phyloP scores from a whole-genome alignment of 805 yeast genomes.

The Candida namnaoensis region DNA sequence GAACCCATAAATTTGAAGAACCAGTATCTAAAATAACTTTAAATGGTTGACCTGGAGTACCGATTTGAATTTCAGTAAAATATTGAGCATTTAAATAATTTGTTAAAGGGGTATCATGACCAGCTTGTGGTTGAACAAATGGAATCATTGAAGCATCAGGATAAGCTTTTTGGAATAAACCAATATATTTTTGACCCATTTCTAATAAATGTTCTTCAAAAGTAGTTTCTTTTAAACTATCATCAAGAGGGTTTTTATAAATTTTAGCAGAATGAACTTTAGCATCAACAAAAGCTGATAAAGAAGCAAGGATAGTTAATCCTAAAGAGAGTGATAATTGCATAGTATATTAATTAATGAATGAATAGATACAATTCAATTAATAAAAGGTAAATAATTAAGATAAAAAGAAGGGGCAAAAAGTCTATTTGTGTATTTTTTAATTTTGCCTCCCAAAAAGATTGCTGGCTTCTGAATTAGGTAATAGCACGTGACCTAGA shows the following conservation, averaged over 20 bases:
- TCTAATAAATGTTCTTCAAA: slow-evolving; percentile 46
- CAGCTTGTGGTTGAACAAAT: slow-evolving; percentile 23
- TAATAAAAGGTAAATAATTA: too few species aligned
- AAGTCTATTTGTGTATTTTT: too few species aligned
- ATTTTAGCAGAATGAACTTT: slow-evolving; percentile 48
- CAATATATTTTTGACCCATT: slow-evolving; percentile 54
- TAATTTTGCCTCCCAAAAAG: too few species aligned
- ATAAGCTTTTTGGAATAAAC: slow-evolving; percentile 34
- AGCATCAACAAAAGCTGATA: slow-evolving; percentile 32
- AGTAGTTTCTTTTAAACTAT: slow-evolving; percentile 40
- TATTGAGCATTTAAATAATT: slow-evolving; percentile 96
- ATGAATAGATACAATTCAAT: too few species aligned
- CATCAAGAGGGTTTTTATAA: slow-evolving; percentile 49
- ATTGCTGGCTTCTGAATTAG: too few species aligned
- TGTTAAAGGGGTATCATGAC: slow-evolving; percentile 77
- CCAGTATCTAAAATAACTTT: slow-evolving; percentile 96
- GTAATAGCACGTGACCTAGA: too few species aligned
- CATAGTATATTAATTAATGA: not conserved
- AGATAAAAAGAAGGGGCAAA: too few species aligned
- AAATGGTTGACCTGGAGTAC: slow-evolving; percentile 90
- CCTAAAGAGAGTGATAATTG: not conserved
- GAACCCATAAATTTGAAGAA: slow-evolving; percentile 95
- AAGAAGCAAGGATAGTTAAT: not conserved
- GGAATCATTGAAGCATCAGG: slow-evolving; percentile 26
- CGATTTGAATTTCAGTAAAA: slow-evolving; percentile 82